These are phyloP conservation scores for Vinca major DNA, from an alignment of 305 asterid species.

Conservation along the genomic window DNA sequence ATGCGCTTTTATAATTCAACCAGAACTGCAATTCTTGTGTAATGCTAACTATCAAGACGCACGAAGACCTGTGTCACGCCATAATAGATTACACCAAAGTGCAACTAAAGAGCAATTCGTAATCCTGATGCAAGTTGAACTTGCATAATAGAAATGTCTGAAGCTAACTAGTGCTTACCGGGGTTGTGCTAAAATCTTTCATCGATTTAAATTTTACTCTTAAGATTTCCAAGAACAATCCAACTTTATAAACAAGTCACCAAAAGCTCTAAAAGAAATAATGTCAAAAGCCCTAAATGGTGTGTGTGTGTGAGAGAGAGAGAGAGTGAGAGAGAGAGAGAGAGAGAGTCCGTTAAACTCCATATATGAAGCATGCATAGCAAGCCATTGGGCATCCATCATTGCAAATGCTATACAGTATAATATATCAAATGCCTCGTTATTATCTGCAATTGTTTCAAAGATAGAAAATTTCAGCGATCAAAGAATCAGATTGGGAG, in stretches of 20 bases:
- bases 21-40: too few relatives aligned
- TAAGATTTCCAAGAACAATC: too few relatives aligned
- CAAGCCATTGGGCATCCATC: conserved; percentile 99
- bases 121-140: neutral
- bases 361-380: conserved; percentile 96
- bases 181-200: neutral
- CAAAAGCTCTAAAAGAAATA: too few relatives aligned
- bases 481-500: neutral
- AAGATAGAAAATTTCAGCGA: conserved; percentile 10
- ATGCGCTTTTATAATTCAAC: too few relatives aligned
- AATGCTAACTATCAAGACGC: too few relatives aligned
- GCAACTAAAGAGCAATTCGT: neutral
- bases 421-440: conserved; percentile 72
- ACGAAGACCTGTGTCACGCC: too few relatives aligned
- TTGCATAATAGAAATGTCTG: neutral
- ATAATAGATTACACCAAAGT: neutral
- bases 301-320: too few relatives aligned
- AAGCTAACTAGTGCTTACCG: neutral
- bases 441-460: conserved; percentile 51
- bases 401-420: conserved; percentile 75
- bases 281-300: too few relatives aligned
- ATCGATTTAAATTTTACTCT: neutral
- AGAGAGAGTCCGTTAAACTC: conserved; percentile 63
- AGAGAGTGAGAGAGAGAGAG: neutral
- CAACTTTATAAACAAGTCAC: neutral